Conservation (phyloP, 164 flowering plant genomes). For the Taxillus chinensis region DNA sequence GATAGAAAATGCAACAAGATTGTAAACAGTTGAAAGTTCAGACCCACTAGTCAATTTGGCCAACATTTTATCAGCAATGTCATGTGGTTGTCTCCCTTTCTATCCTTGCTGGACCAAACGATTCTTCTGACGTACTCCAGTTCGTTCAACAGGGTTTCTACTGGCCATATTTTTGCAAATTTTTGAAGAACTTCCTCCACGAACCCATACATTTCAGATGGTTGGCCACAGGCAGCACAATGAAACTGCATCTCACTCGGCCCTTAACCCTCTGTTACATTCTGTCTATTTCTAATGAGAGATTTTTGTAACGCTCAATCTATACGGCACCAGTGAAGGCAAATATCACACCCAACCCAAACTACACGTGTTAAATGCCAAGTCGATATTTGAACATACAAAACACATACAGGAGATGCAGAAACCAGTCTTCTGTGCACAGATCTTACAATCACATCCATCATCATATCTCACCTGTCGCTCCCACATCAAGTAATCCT, state of each 20-base stretch:
- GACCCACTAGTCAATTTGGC: slow-evolving; percentile 41
- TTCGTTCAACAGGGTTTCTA: slow-evolving; percentile 59
- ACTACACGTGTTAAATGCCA: slow-evolving; percentile 86
- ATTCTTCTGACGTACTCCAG: slow-evolving; percentile 84
- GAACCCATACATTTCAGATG: slow-evolving; percentile 98
- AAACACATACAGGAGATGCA: slow-evolving; percentile 95
- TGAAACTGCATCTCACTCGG: slow-evolving; percentile 76
- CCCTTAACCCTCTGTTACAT: slow-evolving; percentile 42
- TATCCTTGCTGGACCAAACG: slow-evolving; percentile 59
- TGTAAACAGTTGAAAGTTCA: slow-evolving; percentile 46
- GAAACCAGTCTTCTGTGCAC: slow-evolving; percentile 65
- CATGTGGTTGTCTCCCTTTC: slow-evolving; percentile 60
- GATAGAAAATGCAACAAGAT: slow-evolving; percentile 39
- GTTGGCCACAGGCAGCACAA: slow-evolving; percentile 88
- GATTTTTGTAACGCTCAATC: slow-evolving; percentile 73
- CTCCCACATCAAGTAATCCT: no score
- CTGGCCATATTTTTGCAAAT: slow-evolving; percentile 80
- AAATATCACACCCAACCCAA: slow-evolving; percentile 98
- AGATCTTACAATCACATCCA: slow-evolving; percentile 91
- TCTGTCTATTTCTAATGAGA: slow-evolving; percentile 68
- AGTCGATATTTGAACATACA: slow-evolving; percentile 80
- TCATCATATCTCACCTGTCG: slow-evolving; percentile 14
- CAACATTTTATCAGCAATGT: slow-evolving; percentile 45
- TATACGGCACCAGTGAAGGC: slow-evolving; percentile 94
- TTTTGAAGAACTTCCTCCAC: slow-evolving; percentile 82